phyloP scores from a whole-genome alignment of 257 asterid genomes.

The Nemophila menziesii region DNA sequence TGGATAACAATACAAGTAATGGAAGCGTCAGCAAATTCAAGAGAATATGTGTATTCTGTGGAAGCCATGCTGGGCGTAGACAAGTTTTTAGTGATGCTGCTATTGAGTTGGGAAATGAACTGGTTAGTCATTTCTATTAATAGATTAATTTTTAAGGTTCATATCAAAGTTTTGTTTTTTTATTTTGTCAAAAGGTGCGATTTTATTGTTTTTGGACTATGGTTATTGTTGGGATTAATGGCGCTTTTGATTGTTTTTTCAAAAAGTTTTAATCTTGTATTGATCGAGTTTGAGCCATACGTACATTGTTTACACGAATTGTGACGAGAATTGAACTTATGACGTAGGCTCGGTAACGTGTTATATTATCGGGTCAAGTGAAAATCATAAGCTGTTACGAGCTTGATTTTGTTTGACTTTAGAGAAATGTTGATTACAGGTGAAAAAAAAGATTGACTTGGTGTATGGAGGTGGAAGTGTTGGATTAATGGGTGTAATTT shows the following conservation, averaged over 20 bases:
- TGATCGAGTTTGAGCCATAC: not conserved
- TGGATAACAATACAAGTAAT: conserved; percentile 37
- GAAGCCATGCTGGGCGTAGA: conserved; percentile 77
- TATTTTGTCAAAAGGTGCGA: too few species aligned
- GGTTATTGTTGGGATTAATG: conserved; percentile 9
- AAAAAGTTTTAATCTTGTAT: not conserved
- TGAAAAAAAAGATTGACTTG: not conserved
- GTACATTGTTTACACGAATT: conserved; percentile 1
- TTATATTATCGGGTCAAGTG: not conserved
- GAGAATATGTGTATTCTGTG: conserved; percentile 68
- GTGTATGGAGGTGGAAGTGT: not conserved
- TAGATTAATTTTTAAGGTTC: not conserved
- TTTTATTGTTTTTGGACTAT: conserved; percentile 5
- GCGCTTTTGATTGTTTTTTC: conserved; percentile 7
- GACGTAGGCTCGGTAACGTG: not conserved
- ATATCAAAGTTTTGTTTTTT: too few species aligned
- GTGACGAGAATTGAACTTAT: conserved; percentile 6
- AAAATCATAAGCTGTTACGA: conserved; percentile 5
- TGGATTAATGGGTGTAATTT: not conserved
- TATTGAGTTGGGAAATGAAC: conserved; percentile 80
- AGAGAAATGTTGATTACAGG: too few species aligned
- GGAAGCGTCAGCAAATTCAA: conserved; percentile 44
- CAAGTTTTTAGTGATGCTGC: conserved; percentile 96
- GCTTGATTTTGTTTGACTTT: too few species aligned
- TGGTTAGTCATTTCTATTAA: conserved; percentile 37